phyloP scores from a whole-genome alignment of 495 filamentous ascomycete species.

The Astrothelium macrocarpum region DNA sequence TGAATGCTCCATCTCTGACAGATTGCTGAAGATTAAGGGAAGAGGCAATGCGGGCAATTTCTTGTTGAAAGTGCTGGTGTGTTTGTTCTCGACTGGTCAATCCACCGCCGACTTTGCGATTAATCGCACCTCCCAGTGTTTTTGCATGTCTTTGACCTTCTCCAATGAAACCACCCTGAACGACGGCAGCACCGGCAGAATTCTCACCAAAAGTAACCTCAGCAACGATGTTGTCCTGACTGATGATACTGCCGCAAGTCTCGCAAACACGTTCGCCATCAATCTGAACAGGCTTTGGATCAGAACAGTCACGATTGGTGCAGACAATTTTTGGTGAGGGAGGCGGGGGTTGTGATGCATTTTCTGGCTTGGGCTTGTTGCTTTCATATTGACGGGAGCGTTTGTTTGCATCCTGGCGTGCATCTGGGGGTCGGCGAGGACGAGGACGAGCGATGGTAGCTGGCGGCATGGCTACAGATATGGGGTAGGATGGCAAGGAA shows the following conservation, averaged over 20 bases:
- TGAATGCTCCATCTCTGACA: conserved; percentile 51
- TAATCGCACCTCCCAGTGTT: conserved; percentile 48
- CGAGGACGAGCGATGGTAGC: neutral
- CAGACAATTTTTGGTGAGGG: neutral
- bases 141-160: conserved; percentile 65
- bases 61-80: conserved; percentile 42
- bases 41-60: conserved; percentile 19
- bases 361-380: neutral
- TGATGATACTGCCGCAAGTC: conserved; percentile 71
- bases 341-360: neutral
- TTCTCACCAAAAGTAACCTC: conserved; percentile 86
- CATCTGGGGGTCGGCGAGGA: neutral
- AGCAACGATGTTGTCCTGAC: conserved; percentile 76
- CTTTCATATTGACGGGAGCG: neutral
- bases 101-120: conserved; percentile 44
- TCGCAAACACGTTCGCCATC: conserved; percentile 57
- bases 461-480: neutral
- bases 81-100: conserved; percentile 57
- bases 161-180: conserved; percentile 79
- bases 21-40: conserved; percentile 43
- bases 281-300: conserved; percentile 26
- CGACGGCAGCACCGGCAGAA: conserved; percentile 72
- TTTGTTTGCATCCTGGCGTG: neutral
- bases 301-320: neutral
- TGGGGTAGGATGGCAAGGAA: neutral